Percentiles rank a stretch among this genome's conserved stretches.
Conservation (phyloP, 805 yeast species). For the Metschnikowia gruessii region DNA sequence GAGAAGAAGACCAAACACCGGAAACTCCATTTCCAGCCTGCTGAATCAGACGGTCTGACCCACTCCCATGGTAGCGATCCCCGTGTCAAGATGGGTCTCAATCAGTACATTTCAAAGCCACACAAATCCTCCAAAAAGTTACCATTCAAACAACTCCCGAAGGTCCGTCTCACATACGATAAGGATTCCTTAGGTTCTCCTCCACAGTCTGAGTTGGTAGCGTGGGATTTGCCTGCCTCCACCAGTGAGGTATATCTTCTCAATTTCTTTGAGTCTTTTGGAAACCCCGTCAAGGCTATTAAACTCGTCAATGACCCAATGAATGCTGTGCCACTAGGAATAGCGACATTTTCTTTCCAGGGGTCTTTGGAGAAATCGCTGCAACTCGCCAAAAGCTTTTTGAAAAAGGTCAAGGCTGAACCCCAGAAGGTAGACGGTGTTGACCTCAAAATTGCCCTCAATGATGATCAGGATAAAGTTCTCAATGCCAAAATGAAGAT, state of each 20-base stretch:
- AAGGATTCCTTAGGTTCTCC: constrained; percentile 70
- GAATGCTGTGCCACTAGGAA: constrained; percentile 76
- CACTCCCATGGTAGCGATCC: constrained; percentile 37
- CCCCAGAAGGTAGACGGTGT: constrained; percentile 50
- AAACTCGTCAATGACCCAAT: constrained; percentile 64
- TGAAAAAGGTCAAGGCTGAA: constrained; percentile 23
- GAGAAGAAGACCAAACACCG: constrained; percentile 33
- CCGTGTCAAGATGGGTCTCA: constrained; percentile 25
- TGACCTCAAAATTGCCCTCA: constrained; percentile 51
- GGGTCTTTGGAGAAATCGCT: constrained; percentile 50
- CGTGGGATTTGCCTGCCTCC: constrained; percentile 61
- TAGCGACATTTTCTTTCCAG: constrained; percentile 60
- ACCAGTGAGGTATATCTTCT: constrained; percentile 44
- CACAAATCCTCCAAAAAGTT: constrained; percentile 39
- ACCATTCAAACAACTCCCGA: constrained; percentile 43
- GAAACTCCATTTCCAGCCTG: constrained; percentile 42
- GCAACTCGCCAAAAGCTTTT: constrained; percentile 33
- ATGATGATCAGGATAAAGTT: constrained; percentile 41
- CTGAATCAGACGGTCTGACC: constrained; percentile 16
- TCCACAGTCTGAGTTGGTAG: constrained; percentile 66
- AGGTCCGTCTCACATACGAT: constrained; percentile 53
- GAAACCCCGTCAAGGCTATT: constrained; percentile 55
- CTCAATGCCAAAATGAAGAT: constrained; percentile 29
- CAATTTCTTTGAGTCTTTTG: constrained; percentile 60
- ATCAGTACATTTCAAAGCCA: constrained; percentile 35